Evolutionary conservation across 164 flowering plant species (phyloP).

Genomic region (Cinnamomum micranthum): DNA sequence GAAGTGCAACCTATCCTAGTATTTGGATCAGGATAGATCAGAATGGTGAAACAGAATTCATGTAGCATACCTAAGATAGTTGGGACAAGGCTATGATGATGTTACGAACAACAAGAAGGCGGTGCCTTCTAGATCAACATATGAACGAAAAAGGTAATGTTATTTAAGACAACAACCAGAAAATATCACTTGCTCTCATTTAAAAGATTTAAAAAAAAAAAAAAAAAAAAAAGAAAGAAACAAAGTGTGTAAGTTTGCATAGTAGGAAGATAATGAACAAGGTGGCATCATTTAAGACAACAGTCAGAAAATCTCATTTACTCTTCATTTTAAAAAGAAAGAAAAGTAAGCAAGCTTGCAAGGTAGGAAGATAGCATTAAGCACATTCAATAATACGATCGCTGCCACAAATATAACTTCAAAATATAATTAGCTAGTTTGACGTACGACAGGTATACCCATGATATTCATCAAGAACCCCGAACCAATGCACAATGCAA

Average conservation of each 20-base stretch:
- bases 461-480: constrained; percentile 75
- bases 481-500: constrained; percentile 76
- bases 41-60: too few species aligned
- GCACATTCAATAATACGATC: not conserved
- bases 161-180: not conserved
- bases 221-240: not conserved
- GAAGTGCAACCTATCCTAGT: too few species aligned
- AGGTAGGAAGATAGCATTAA: not conserved
- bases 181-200: not conserved
- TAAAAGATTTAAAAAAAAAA: not conserved
- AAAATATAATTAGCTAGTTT: constrained; percentile 13
- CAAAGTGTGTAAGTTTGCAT: not conserved
- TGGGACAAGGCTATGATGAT: not conserved
- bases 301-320: not conserved
- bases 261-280: not conserved
- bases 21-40: too few species aligned
- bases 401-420: not conserved
- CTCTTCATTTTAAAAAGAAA: too few species aligned
- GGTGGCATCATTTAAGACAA: not conserved
- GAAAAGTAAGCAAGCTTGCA: not conserved
- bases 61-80: not conserved
- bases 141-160: not conserved
- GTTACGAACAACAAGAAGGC: not conserved
- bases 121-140: not conserved
- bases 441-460: constrained; percentile 98